Conservation (phyloP, 2,329 filamentous ascomycete genomes). For the Penicillium rolfsii region DNA sequence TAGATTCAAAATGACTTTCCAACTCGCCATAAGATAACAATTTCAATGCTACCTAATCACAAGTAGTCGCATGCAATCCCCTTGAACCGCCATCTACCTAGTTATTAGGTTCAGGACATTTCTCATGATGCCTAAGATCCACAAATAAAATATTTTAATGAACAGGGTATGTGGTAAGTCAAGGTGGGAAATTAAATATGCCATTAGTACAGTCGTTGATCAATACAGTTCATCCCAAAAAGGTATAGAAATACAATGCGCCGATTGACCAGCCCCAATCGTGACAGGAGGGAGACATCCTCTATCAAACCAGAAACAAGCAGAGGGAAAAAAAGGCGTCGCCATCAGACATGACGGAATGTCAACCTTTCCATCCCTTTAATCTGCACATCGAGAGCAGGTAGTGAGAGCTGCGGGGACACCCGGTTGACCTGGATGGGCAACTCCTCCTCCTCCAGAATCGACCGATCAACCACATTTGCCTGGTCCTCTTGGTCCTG, state of each 20-base stretch:
- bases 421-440: constrained; percentile 18
- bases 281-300: no score
- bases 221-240: constrained; percentile 6
- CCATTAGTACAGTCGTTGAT: constrained; percentile 9
- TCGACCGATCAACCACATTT: constrained; percentile 3
- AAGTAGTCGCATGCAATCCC: no score
- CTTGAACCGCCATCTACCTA: no score
- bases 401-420: constrained; percentile 24
- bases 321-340: not conserved
- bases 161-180: not conserved
- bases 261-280: not conserved
- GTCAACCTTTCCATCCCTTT: constrained; percentile 23
- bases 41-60: not conserved
- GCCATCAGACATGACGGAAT: constrained; percentile 8
- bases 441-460: constrained; percentile 5
- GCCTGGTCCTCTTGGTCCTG: constrained; percentile 2
- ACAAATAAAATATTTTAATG: constrained; percentile 16
- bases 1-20: constrained; percentile 10
- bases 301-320: not conserved
- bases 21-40: not conserved
- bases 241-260: constrained; percentile 2
- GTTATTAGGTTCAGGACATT: not conserved
- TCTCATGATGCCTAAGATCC: not conserved
- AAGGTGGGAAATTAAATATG: not conserved
- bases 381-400: constrained; percentile 24